Conservation (phyloP, 176 grass and related monocot genomes). For the Aegilops sharonensis region DNA sequence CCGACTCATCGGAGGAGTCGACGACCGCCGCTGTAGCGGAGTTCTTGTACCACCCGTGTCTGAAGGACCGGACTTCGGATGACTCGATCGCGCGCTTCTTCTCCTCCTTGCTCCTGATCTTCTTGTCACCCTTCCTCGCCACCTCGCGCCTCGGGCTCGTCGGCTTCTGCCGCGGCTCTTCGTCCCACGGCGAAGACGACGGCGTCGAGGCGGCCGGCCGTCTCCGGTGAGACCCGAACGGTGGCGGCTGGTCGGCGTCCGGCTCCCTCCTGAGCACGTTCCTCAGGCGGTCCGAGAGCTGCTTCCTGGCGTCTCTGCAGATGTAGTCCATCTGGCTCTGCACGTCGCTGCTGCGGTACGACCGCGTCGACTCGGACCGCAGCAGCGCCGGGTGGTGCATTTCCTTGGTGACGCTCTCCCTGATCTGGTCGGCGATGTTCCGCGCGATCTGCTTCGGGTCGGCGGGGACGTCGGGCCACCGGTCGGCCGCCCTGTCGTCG, state of each 20-base stretch:
- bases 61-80: conserved; percentile 42
- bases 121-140: conserved; percentile 44
- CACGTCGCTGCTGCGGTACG: conserved; percentile 53
- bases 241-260: conserved; percentile 25
- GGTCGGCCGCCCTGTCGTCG: conserved; percentile 23
- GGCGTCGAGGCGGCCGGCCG: not conserved
- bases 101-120: conserved; percentile 54
- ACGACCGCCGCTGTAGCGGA: not conserved
- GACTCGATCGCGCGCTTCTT: conserved; percentile 46
- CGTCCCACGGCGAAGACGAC: conserved; percentile 31
- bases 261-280: conserved; percentile 63
- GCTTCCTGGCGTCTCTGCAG: conserved; percentile 52
- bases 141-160: conserved; percentile 23
- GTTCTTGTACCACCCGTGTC: conserved; percentile 32
- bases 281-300: conserved; percentile 70
- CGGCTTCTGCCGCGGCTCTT: conserved; percentile 47
- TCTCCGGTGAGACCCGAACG: conserved; percentile 24
- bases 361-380: conserved; percentile 59
- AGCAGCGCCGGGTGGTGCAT: conserved; percentile 46
- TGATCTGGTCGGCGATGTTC: conserved; percentile 73
- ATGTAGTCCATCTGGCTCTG: conserved; percentile 51
- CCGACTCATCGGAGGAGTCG: conserved; percentile 14
- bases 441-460: conserved; percentile 73
- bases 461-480: conserved; percentile 39
- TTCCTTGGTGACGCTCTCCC: conserved; percentile 63